These are phyloP conservation scores for Scutellaria galericulata DNA, from an alignment of 257 asterid genomes.

Conservation along the genomic window DNA sequence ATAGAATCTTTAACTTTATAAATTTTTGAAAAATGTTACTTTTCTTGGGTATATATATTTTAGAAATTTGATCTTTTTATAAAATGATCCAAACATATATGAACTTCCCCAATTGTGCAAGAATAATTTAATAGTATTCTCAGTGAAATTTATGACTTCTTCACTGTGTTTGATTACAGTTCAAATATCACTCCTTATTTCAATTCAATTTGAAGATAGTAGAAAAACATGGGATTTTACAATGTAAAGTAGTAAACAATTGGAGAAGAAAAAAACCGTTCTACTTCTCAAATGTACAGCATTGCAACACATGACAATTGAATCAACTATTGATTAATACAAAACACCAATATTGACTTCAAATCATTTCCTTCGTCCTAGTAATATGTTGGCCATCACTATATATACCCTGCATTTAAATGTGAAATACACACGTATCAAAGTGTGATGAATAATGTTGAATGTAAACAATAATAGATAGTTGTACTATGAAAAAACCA, in stretches of 20 bases:
- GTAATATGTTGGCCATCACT: neutral
- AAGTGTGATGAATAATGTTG: neutral
- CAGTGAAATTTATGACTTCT: too few species aligned
- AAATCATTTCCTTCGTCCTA: slow-evolving; percentile 12
- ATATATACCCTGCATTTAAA: slow-evolving; percentile 1
- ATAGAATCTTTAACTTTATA: too few species aligned
- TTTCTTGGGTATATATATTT: too few species aligned
- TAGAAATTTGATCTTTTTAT: too few species aligned
- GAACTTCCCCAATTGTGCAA: too few species aligned
- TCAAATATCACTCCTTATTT: too few species aligned
- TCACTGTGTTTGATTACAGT: too few species aligned
- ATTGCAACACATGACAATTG: slow-evolving; percentile 18
- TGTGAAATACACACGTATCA: neutral
- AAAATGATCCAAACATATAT: too few species aligned
- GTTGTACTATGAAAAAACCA: neutral
- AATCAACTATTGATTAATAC: neutral
- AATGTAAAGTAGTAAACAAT: neutral
- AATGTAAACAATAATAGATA: neutral
- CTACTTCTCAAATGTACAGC: neutral
- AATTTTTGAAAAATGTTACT: too few species aligned
- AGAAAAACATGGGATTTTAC: slow-evolving; percentile 13
- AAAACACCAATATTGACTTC: neutral
- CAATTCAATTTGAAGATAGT: neutral
- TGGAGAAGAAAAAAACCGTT: neutral
- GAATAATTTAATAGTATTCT: too few species aligned